Percentiles rank a stretch among this genome's conserved stretches.
These are phyloP conservation scores for Serendipita sp. DNA, from an alignment of 768 basidiomycete genomes.

Conservation along the genomic window DNA sequence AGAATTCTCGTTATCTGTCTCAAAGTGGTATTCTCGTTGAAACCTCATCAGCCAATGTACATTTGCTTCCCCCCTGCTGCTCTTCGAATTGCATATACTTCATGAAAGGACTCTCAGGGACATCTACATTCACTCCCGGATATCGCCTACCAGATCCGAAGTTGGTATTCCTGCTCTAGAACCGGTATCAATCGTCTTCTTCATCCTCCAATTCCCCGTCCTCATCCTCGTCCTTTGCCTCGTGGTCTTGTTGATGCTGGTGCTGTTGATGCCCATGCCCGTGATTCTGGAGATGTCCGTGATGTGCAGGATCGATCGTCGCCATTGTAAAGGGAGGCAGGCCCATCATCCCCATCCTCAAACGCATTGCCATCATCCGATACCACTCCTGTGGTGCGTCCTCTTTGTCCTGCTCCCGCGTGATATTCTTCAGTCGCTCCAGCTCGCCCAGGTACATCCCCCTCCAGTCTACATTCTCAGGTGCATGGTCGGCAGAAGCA, in stretches of 20 bases:
- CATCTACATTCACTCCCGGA: neutral
- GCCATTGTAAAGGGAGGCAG: constrained; percentile 2
- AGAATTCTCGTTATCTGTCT: neutral
- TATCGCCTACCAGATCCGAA: neutral
- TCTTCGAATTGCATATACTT: neutral
- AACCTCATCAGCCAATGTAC: neutral
- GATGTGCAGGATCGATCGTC: too few relatives aligned
- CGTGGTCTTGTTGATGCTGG: neutral
- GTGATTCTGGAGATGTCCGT: neutral
- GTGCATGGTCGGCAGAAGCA: neutral
- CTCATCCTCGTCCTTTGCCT: neutral
- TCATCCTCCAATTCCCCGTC: neutral
- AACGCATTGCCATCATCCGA: constrained; percentile 69
- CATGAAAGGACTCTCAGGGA: neutral
- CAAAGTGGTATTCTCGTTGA: neutral
- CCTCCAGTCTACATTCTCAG: constrained; percentile 34
- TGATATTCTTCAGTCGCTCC: constrained; percentile 55
- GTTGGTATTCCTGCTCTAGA: constrained; percentile 4
- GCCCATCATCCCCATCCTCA: constrained; percentile 45
- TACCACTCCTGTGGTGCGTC: constrained; percentile 76
- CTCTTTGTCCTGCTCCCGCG: constrained; percentile 66
- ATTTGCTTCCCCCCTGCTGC: neutral
- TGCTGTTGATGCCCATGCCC: neutral
- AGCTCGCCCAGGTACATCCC: constrained; percentile 70
- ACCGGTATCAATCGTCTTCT: neutral